Percentiles rank a stretch among this genome's conserved stretches.
phyloP scores from a whole-genome alignment of 306 rosid genomes.

The Dryas octopetala region DNA sequence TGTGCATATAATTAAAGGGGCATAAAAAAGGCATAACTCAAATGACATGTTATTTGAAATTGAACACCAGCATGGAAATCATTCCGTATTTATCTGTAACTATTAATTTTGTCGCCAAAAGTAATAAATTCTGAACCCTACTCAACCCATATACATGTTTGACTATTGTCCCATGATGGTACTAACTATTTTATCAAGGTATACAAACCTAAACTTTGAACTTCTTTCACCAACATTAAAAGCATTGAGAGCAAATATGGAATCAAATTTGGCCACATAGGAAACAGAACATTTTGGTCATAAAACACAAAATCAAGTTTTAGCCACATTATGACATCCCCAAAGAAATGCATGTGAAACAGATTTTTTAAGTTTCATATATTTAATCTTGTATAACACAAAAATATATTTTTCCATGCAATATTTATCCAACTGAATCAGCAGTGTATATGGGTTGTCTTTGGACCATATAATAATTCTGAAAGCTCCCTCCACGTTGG shows the following conservation, averaged over 20 bases:
- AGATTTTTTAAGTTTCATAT: not conserved
- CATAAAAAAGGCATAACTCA: slow-evolving; percentile 26
- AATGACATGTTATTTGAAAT: slow-evolving; percentile 3
- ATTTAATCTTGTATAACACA: not conserved
- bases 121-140: not conserved
- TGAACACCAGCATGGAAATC: slow-evolving; percentile 4
- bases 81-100: not conserved
- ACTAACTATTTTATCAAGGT: not conserved
- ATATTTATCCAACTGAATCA: slow-evolving; percentile 10
- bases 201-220: not conserved
- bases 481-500: slow-evolving; percentile 96
- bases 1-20: slow-evolving; percentile 7
- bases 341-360: not conserved
- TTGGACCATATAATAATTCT: slow-evolving; percentile 91
- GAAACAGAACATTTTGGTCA: not conserved
- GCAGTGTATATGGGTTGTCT: slow-evolving; percentile 14
- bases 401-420: not conserved
- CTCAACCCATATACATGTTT: not conserved
- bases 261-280: slow-evolving; percentile 3
- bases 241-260: not conserved
- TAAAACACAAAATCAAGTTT: not conserved
- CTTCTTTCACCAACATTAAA: not conserved
- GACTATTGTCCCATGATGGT: not conserved
- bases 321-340: not conserved
- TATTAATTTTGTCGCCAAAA: not conserved